phyloP scores from a whole-genome alignment of 1,284 basidiomycete genomes.

The Gomphus sp. region DNA sequence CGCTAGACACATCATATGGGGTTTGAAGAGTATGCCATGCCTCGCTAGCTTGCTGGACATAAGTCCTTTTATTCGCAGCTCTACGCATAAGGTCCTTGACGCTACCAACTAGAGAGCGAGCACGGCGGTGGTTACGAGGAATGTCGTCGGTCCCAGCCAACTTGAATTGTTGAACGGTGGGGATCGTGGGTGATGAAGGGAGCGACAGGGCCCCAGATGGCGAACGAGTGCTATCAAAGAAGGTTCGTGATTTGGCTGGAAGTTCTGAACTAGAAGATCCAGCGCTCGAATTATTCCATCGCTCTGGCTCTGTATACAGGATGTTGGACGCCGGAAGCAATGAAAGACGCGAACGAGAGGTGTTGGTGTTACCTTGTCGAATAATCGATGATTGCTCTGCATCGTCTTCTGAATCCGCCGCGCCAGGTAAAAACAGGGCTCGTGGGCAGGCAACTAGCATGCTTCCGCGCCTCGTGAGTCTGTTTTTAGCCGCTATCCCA shows the following conservation, averaged over 20 bases:
- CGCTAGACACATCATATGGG: background rate
- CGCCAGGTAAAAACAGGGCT: slow-evolving; percentile 19
- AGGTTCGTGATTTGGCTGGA: background rate
- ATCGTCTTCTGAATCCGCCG: background rate
- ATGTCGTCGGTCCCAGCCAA: background rate
- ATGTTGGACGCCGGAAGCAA: background rate
- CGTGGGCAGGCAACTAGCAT: slow-evolving; percentile 49
- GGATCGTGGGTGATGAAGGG: background rate
- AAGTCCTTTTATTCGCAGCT: background rate
- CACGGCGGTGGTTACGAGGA: background rate
- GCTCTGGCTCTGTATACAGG: background rate
- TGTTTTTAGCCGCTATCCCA: slow-evolving; percentile 43
- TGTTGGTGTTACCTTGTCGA: background rate
- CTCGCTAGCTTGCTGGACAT: background rate
- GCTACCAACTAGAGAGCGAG: slow-evolving; percentile 1
- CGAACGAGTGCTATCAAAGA: background rate
- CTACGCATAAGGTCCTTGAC: slow-evolving; percentile 3
- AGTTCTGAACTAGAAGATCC: background rate
- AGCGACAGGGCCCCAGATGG: background rate
- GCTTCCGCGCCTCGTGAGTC: slow-evolving; percentile 56
- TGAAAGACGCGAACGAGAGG: background rate
- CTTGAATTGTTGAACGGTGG: background rate
- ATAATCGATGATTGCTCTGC: background rate
- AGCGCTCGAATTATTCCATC: background rate
- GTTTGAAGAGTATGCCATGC: background rate